Conservation (phyloP, 371 early-diverging fungal species). For the Umbelopsis sp. region DNA sequence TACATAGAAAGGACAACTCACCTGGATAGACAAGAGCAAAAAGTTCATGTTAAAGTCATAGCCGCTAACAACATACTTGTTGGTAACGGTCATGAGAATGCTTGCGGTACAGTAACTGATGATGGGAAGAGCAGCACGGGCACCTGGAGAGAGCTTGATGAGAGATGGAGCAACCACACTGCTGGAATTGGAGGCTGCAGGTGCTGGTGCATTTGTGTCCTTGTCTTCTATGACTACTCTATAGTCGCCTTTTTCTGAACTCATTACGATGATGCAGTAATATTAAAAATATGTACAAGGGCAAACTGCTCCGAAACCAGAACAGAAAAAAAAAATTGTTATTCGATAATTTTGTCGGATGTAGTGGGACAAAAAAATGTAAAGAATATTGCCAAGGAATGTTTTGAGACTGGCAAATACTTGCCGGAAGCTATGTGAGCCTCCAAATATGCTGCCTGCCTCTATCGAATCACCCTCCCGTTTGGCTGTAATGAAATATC, state of each 20-base stretch:
- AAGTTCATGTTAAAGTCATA: conserved; percentile 88
- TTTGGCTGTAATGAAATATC: no score
- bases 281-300: conserved; percentile 16
- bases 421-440: no score
- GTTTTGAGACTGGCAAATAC: background rate
- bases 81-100: conserved; percentile 96
- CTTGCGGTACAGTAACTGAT: conserved; percentile 88
- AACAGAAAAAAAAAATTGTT: conserved; percentile 9
- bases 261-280: conserved; percentile 13
- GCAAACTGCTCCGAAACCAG: conserved; percentile 18
- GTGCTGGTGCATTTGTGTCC: background rate
- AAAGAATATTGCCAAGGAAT: background rate
- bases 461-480: no score
- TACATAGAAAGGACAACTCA: conserved; percentile 24
- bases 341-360: background rate
- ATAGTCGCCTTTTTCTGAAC: conserved; percentile 9
- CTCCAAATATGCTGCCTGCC: no score
- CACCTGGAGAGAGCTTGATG: conserved; percentile 45
- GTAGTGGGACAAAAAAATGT: background rate
- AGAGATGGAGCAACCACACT: conserved; percentile 22
- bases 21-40: conserved; percentile 88
- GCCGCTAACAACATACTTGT: conserved; percentile 92
- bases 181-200: background rate
- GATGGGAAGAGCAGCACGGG: conserved; percentile 68
- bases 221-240: conserved; percentile 18